phyloP scores from a whole-genome alignment of 2,329 filamentous ascomycete genomes.

The Fusarium sp. region DNA sequence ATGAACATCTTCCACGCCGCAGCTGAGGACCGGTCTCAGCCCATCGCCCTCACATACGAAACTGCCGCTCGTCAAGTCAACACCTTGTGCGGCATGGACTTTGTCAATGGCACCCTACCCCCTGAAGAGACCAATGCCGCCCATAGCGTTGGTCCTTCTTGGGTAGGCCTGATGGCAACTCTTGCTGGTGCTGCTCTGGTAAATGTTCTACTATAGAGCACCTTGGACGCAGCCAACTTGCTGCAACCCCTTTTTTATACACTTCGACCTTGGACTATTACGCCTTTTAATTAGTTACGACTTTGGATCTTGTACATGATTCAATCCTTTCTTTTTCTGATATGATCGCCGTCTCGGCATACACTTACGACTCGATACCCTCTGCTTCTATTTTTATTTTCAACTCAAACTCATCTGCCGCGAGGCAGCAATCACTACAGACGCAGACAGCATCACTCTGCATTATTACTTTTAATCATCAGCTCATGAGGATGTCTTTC shows the following conservation, averaged over 20 bases:
- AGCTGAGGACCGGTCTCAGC: constrained; percentile 73
- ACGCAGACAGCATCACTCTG: constrained; percentile 14
- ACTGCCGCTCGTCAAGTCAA: constrained; percentile 80
- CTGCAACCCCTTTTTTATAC: not conserved
- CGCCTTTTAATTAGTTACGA: constrained; percentile 34
- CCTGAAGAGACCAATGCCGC: constrained; percentile 42
- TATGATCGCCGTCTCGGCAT: constrained; percentile 31
- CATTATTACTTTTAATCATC: constrained; percentile 29
- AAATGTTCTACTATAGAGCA: constrained; percentile 34
- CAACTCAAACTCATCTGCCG: not conserved
- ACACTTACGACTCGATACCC: constrained; percentile 46
- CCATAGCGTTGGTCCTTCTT: constrained; percentile 29
- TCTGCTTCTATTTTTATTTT: constrained; percentile 18
- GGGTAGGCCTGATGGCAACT: constrained; percentile 24
- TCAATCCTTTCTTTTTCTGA: constrained; percentile 25
- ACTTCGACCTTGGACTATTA: constrained; percentile 4
- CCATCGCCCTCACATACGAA: constrained; percentile 77
- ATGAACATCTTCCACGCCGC: constrained; percentile 84
- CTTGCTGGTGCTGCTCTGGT: constrained; percentile 30
- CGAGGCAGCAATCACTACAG: not conserved
- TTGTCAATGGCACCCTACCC: constrained; percentile 68
- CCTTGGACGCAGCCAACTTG: not conserved
- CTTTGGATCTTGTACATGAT: constrained; percentile 20
- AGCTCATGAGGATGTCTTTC: not conserved
- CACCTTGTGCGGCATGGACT: constrained; percentile 68